A percentile compares a stretch with the other conserved stretches of the same genome.
These are phyloP conservation scores for Rutidosis leptorrhynchoides DNA, from an alignment of 129 eudicot species.

Conservation along the genomic window DNA sequence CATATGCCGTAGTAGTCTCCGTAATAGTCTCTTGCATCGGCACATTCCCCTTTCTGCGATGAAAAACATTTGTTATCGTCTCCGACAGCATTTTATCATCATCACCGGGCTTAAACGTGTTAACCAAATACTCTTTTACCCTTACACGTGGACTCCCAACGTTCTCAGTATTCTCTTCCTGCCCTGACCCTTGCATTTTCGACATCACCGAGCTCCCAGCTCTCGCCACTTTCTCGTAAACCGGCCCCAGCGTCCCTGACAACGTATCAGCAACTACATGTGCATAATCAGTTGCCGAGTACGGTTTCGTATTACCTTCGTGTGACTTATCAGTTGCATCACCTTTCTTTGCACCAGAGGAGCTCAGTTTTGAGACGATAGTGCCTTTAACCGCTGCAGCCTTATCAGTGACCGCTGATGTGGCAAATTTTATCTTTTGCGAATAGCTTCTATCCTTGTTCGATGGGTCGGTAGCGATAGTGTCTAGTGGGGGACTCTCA, in stretches of 20 bases:
- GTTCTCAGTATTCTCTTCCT: neutral
- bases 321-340: neutral
- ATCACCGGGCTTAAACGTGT: slow-evolving; percentile 63
- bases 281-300: slow-evolving; percentile 36
- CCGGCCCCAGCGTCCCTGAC: slow-evolving; percentile 45
- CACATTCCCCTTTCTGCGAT: slow-evolving; percentile 16
- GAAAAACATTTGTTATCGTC: slow-evolving; percentile 39
- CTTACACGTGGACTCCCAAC: slow-evolving; percentile 5
- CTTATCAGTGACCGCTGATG: slow-evolving; percentile 40
- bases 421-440: slow-evolving; percentile 39
- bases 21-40: slow-evolving; percentile 10
- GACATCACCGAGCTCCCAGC: slow-evolving; percentile 38
- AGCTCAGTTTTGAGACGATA: slow-evolving; percentile 43
- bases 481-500: slow-evolving; percentile 31
- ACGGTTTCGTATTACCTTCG: slow-evolving; percentile 2
- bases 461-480: slow-evolving; percentile 10
- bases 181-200: slow-evolving; percentile 33
- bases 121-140: slow-evolving; percentile 48
- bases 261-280: slow-evolving; percentile 36
- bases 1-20: slow-evolving; percentile 3
- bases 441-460: slow-evolving; percentile 32
- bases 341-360: slow-evolving; percentile 4
- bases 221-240: slow-evolving; percentile 42
- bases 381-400: slow-evolving; percentile 40
- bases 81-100: slow-evolving; percentile 70